A percentile compares a stretch with the other conserved stretches of the same genome.
Conservation (phyloP, 2,329 filamentous ascomycete species). For the Colletotrichum melonis region DNA sequence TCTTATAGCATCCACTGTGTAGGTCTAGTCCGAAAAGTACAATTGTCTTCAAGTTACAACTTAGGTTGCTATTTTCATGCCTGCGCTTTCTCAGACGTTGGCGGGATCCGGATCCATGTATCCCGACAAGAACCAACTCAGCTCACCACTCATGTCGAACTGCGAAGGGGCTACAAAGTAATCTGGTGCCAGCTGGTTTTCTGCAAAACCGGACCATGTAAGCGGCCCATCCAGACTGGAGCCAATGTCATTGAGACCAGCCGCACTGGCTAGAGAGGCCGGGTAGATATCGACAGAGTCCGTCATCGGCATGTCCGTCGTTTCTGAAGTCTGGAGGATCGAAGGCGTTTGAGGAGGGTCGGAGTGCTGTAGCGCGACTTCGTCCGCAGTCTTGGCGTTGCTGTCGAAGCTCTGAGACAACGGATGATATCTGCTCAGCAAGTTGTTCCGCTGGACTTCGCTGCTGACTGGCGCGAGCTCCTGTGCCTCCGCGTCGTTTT, state of each 20-base stretch:
- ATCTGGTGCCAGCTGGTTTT: slow-evolving; percentile 16
- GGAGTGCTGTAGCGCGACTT: slow-evolving; percentile 18
- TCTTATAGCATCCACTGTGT: too few species aligned
- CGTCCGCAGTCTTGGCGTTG: slow-evolving; percentile 16
- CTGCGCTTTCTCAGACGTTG: not conserved
- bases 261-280: not conserved
- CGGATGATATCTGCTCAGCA: slow-evolving; percentile 24
- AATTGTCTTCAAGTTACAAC: not conserved
- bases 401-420: slow-evolving; percentile 20
- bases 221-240: slow-evolving; percentile 3
- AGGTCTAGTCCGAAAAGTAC: too few species aligned
- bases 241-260: not conserved
- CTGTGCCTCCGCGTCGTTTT: not conserved
- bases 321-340: not conserved
- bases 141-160: slow-evolving; percentile 25
- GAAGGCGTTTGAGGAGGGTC: not conserved
- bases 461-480: slow-evolving; percentile 13
- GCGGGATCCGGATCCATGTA: slow-evolving; percentile 17
- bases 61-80: too few species aligned
- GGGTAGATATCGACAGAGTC: slow-evolving; percentile 14
- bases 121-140: slow-evolving; percentile 23
- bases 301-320: not conserved
- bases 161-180: slow-evolving; percentile 26
- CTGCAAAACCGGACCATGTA: slow-evolving; percentile 14
- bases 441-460: slow-evolving; percentile 9